Evolutionary conservation across 352 stramenopile genomes (phyloP), one percentile per base, ranked within the genome.

Genomic region (Pythium oligandrum): DNA sequence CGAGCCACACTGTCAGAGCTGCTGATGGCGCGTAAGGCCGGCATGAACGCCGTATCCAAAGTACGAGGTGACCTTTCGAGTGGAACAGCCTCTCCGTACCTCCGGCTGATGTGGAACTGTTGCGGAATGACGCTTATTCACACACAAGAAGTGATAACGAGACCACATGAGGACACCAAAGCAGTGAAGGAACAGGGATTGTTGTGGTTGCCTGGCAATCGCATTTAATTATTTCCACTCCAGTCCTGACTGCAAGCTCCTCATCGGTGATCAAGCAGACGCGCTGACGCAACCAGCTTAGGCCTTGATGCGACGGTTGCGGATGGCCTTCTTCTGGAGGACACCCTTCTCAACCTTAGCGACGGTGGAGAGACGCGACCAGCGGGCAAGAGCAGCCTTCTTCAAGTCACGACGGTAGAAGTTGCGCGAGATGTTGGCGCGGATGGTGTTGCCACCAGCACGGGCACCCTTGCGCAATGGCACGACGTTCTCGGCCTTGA

Each of bases 301-400:
- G 26, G 81, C 81, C 75, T 89, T 89, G 62, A 84, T 48, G 68
- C 81, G 81, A 69, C 81, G 81, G 76, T 76, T 89, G 73, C 81
- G 81, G 64, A 91, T 88, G 48, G 76, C 63, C 70, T 85, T 87
- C 71, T 89, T 88, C 71, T 88, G 69, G 40, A 90, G 80, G 35
- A 90, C 75, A 84, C 84, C 84, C 78, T 93, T 93, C 73, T 94
- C 82, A 51, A 94, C 74, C 81, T 94, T 93, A 59, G 78, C 79
- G 59, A 94, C 82, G 40, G 82, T 91, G 52, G 79, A 90, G 58
- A 94, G 68, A 71, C 78, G 78, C 67, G 84, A 93, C 84, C 81
- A 94, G 66, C 83, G 83, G 54, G 84, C 84, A 47, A 94, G 70
- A 44, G 84, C 84, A 44, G 84, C 84, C 63, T 84, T 76, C 76